Conservation (phyloP, 257 asterid species). For the Linaria vulgaris region DNA sequence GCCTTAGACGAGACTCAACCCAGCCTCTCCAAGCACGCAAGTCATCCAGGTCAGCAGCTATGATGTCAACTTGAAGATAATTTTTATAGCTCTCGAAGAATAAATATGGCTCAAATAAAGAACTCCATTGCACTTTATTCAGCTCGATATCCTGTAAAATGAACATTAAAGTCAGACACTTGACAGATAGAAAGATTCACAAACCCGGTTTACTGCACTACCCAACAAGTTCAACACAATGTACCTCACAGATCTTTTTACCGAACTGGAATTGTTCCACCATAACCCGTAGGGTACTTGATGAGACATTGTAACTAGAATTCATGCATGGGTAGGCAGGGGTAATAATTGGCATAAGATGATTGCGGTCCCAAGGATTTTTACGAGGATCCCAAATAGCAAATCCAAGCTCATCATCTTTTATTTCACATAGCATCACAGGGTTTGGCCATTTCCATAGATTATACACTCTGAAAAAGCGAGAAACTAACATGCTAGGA, state of each 20-base stretch:
- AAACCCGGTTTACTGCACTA: conserved; percentile 12
- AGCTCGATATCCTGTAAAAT: conserved; percentile 86
- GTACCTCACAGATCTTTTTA: conserved; percentile 77
- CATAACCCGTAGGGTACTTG: conserved; percentile 92
- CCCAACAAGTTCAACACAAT: conserved; percentile 18
- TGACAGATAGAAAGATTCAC: conserved; percentile 12
- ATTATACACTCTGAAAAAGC: conserved; percentile 84
- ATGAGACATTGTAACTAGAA: conserved; percentile 93
- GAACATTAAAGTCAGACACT: conserved; percentile 23
- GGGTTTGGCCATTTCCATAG: conserved; percentile 99
- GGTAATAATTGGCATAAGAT: conserved; percentile 95
- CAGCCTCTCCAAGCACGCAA: conserved; percentile 97
- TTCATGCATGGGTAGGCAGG: conserved; percentile 99
- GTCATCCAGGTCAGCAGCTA: conserved; percentile 82
- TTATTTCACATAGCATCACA: conserved; percentile 86
- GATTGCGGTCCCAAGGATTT: conserved; percentile 83
- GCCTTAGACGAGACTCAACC: conserved; percentile 96
- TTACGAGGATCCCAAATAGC: conserved; percentile 93
- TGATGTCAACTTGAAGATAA: conserved; percentile 81
- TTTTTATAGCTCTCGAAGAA: conserved; percentile 90
- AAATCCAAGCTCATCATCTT: conserved; percentile 85
- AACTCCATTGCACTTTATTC: conserved; percentile 66
- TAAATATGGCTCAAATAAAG: conserved; percentile 76
- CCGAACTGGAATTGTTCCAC: conserved; percentile 83
- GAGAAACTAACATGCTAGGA: conserved; percentile 95